Evolutionary conservation across 1,284 basidiomycete genomes (phyloP).

Genomic region (Cryptococcus wingfieldii): DNA sequence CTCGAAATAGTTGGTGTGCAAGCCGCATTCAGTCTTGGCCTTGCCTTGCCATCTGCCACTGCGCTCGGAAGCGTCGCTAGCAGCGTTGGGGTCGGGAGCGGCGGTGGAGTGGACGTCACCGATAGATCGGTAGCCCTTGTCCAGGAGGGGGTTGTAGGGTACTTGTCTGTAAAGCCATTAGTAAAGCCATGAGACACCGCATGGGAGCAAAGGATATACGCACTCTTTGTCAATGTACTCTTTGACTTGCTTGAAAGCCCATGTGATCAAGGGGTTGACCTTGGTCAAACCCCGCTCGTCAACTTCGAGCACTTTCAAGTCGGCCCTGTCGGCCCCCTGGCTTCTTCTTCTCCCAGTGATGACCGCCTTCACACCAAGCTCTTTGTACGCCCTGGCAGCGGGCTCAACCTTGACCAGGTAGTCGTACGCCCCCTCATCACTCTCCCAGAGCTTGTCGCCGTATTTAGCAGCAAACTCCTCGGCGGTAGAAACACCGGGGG

Average conservation of each 20-base stretch:
- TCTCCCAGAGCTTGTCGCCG: slow-evolving; percentile 83
- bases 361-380: slow-evolving; percentile 75
- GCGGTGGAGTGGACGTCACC: slow-evolving; percentile 96
- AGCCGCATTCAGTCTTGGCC: slow-evolving; percentile 89
- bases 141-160: slow-evolving; percentile 82
- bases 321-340: slow-evolving; percentile 82
- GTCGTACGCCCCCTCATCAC: slow-evolving; percentile 83
- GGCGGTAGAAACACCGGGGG: slow-evolving; percentile 64
- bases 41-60: slow-evolving; percentile 88
- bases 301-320: slow-evolving; percentile 80
- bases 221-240: slow-evolving; percentile 74
- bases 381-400: slow-evolving; percentile 78
- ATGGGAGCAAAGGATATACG: slow-evolving; percentile 16
- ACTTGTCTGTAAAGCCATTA: slow-evolving; percentile 55
- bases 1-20: slow-evolving; percentile 80
- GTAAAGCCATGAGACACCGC: background rate
- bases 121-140: slow-evolving; percentile 87
- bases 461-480: slow-evolving; percentile 76
- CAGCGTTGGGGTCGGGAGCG: slow-evolving; percentile 56
- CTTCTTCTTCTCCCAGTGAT: slow-evolving; percentile 91
- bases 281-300: slow-evolving; percentile 90
- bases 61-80: slow-evolving; percentile 67
- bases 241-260: slow-evolving; percentile 83
- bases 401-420: slow-evolving; percentile 96
- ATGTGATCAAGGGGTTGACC: slow-evolving; percentile 88